Percentiles rank a stretch among this genome's conserved stretches.
Conservation (phyloP, 2,329 filamentous ascomycete species). For the Trichoderma sp. region DNA sequence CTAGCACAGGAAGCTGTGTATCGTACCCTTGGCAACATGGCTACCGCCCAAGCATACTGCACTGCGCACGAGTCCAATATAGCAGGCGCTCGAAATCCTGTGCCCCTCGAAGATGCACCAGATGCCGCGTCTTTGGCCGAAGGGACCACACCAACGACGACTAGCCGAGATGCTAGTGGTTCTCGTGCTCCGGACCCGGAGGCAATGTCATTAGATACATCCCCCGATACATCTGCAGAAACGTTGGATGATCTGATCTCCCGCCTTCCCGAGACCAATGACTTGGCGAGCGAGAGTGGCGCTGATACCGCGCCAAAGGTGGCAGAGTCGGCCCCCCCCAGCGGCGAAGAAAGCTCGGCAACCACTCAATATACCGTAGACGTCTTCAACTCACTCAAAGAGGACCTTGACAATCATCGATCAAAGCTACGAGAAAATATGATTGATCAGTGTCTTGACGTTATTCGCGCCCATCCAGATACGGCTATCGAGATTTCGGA, state of each 20-base stretch:
- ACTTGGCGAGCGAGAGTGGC: slow-evolving; percentile 25
- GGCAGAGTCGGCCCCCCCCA: slow-evolving; percentile 17
- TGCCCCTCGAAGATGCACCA: slow-evolving; percentile 57
- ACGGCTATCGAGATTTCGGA: slow-evolving; percentile 90
- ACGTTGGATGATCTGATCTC: slow-evolving; percentile 31
- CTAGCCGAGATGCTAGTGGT: slow-evolving; percentile 27
- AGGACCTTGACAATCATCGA: slow-evolving; percentile 76
- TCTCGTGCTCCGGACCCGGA: slow-evolving; percentile 33
- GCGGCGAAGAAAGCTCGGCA: slow-evolving; percentile 18
- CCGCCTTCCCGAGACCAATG: slow-evolving; percentile 23
- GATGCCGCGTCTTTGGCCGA: slow-evolving; percentile 35
- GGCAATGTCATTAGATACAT: slow-evolving; percentile 38
- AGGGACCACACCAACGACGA: slow-evolving; percentile 20
- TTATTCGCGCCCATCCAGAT: slow-evolving; percentile 82
- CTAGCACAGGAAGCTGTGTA: slow-evolving; percentile 78
- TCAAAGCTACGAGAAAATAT: slow-evolving; percentile 69
- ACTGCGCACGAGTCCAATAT: slow-evolving; percentile 56
- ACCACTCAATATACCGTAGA: slow-evolving; percentile 21
- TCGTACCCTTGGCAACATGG: slow-evolving; percentile 66
- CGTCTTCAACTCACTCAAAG: slow-evolving; percentile 47
- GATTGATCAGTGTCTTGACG: slow-evolving; percentile 85
- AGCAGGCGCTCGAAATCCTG: slow-evolving; percentile 61
- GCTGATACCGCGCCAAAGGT: slow-evolving; percentile 22
- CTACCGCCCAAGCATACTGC: slow-evolving; percentile 71
- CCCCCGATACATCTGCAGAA: slow-evolving; percentile 30